A percentile compares a stretch with the other conserved stretches of the same genome.
phyloP scores from a whole-genome alignment of 352 stramenopile genomes.

The Phytophthora ramorum region DNA sequence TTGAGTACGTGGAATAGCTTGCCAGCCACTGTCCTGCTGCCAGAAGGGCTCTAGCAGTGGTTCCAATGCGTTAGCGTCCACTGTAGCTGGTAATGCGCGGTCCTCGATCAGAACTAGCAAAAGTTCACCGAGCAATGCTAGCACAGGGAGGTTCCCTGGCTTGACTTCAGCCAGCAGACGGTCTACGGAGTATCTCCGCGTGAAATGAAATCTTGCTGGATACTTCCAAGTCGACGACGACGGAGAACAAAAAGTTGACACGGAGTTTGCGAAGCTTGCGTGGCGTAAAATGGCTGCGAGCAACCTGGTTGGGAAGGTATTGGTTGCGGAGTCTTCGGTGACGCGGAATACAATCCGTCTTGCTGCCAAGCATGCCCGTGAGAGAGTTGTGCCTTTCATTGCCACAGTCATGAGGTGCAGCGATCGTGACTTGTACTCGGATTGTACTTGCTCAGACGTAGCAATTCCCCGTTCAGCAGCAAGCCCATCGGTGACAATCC shows the following conservation, averaged over 20 bases:
- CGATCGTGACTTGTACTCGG: conserved; percentile 8
- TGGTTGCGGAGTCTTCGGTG: conserved; percentile 33
- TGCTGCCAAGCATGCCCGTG: conserved; percentile 31
- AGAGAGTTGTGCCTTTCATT: conserved; percentile 33
- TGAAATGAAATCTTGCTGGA: conserved; percentile 51
- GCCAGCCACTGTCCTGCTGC: conserved; percentile 40
- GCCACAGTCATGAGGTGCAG: conserved; percentile 6
- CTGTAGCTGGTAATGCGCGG: conserved; percentile 10
- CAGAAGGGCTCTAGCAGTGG: conserved; percentile 56
- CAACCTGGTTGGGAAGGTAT: conserved; percentile 47
- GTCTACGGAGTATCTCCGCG: conserved; percentile 54
- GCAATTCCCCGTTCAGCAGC: background rate
- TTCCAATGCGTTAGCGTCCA: conserved; percentile 48
- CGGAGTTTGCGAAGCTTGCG: conserved; percentile 38
- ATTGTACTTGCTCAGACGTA: conserved; percentile 5
- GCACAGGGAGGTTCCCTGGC: conserved; percentile 34
- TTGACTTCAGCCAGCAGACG: conserved; percentile 50
- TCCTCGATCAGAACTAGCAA: conserved; percentile 56
- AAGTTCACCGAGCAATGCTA: conserved; percentile 62
- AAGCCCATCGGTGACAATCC: background rate
- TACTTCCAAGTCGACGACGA: conserved; percentile 35
- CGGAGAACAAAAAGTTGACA: conserved; percentile 9
- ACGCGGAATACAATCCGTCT: conserved; percentile 58
- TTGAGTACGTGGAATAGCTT: conserved; percentile 27
- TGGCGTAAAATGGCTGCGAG: conserved; percentile 52